Evolutionary conservation across 495 filamentous ascomycete genomes (phyloP), one percentile per base, ranked within the genome.

Genomic region (Aspergillus indologenus): DNA sequence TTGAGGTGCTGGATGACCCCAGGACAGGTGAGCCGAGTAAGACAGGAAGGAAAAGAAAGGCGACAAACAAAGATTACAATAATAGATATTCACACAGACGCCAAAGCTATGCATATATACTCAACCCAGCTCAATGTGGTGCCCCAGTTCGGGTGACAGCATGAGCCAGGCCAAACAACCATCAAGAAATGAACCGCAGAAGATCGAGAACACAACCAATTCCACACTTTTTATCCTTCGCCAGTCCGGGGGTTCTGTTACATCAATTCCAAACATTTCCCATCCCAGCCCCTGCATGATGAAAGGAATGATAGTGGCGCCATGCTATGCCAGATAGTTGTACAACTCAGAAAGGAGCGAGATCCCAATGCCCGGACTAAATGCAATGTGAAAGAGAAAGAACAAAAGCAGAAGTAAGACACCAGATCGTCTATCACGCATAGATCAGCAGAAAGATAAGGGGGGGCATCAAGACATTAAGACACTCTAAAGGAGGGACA

Each of bases 281-380:
- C 53, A 57, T 53, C 61, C 62, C 58, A 61, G 64, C 67, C 70
- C 34, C 73, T 70, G 72, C 72, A 62, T 63, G 67, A 68, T 72
- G 58, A 64, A 77, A 78, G 73, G 75, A 78, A 74, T 66, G 75
- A 76, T 71, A 67, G 75, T 72, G 74, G 71, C 73, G 73, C 75
- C 65, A 67, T 70, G 67, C 71, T 72, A 78, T 76, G 73, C 73
- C 61, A 68, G 58, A 61, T 74, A 70, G 57, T 74, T 65, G 64
- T 74, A 76, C 73, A 76, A 57, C 65, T 63, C 61, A 53, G 57
- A 68, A 75, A 73, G 72, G 73, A 75, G 68, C 68, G 73, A 45
- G 52, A 72, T 68, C 70, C 71, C 62, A 72, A 75, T 76, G 73
- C 73, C 73, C 59, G 67, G 50, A 62, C 24, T 53, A 59, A 57